Conservation (phyloP, 176 grass and related monocot genomes). For the Eleusine coracana region DNA sequence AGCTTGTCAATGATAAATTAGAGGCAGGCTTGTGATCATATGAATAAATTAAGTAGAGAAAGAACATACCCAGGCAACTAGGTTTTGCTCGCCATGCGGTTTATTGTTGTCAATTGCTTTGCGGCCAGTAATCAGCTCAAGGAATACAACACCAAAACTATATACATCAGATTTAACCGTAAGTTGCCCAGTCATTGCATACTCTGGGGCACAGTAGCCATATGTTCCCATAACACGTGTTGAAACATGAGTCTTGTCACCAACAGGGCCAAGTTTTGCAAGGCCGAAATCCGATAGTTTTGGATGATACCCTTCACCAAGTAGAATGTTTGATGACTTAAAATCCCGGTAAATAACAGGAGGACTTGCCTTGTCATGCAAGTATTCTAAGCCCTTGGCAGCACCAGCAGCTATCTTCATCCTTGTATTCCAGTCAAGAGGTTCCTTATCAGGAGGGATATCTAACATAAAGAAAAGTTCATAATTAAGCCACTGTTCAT, state of each 20-base stretch:
- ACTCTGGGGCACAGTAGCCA: slow-evolving; percentile 92
- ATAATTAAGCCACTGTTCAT: slow-evolving; percentile 11
- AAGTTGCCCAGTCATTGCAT: slow-evolving; percentile 92
- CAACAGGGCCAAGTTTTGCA: slow-evolving; percentile 88
- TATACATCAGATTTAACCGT: slow-evolving; percentile 93
- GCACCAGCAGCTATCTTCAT: slow-evolving; percentile 97
- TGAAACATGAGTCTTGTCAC: slow-evolving; percentile 93
- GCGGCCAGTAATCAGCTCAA: slow-evolving; percentile 86
- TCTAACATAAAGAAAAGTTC: slow-evolving; percentile 54
- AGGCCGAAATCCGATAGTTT: slow-evolving; percentile 92
- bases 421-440: slow-evolving; percentile 84
- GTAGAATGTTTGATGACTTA: slow-evolving; percentile 95
- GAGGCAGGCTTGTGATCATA: background rate
- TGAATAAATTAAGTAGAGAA: slow-evolving; percentile 34
- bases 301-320: slow-evolving; percentile 74
- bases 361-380: slow-evolving; percentile 87
- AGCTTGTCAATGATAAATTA: slow-evolving; percentile 4
- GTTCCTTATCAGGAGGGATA: slow-evolving; percentile 81
- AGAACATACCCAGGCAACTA: slow-evolving; percentile 86
- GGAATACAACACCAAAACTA: slow-evolving; percentile 92
- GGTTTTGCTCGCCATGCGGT: slow-evolving; percentile 73
- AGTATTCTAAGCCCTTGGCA: slow-evolving; percentile 85
- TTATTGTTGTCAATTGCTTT: slow-evolving; percentile 88
- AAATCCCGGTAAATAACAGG: slow-evolving; percentile 93
- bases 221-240: slow-evolving; percentile 94